Evolutionary conservation across 352 stramenopile genomes (phyloP).

Genomic region (Pythium sp.): DNA sequence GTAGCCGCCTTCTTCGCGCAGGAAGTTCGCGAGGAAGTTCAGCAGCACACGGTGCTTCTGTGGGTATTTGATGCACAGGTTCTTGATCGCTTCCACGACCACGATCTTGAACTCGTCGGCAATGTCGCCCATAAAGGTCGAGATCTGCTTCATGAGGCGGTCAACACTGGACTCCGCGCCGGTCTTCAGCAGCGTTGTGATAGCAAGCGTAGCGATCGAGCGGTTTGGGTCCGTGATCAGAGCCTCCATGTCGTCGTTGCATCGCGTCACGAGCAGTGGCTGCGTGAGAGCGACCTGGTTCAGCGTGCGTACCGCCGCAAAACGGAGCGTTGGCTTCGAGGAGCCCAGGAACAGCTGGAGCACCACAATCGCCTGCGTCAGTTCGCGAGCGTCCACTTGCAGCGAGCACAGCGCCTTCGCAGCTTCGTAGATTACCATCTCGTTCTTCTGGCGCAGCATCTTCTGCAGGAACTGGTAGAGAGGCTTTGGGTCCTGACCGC

Average conservation of each 20-base stretch:
- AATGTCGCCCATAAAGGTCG: conserved; percentile 98
- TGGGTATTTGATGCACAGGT: conserved; percentile 98
- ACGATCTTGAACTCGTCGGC: conserved; percentile 99
- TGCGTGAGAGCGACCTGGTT: conserved; percentile 91
- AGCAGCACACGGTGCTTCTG: conserved; percentile 97
- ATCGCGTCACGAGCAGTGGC: conserved; percentile 95
- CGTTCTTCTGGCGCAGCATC: conserved; percentile 96
- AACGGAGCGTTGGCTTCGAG: conserved; percentile 94
- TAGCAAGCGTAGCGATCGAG: conserved; percentile 98
- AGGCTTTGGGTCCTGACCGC: conserved; percentile 69
- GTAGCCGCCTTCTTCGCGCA: conserved; percentile 95
- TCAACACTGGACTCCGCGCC: conserved; percentile 96
- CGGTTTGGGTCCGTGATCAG: conserved; percentile 97
- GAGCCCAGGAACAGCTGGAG: conserved; percentile 95
- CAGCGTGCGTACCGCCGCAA: conserved; percentile 96
- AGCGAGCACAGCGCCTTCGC: conserved; percentile 95
- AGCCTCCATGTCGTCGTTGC: conserved; percentile 98
- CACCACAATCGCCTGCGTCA: conserved; percentile 96
- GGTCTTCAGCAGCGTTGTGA: conserved; percentile 99
- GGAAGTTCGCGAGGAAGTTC: conserved; percentile 97
- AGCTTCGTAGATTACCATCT: conserved; percentile 99
- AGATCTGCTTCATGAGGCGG: conserved; percentile 97
- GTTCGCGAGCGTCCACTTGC: conserved; percentile 94
- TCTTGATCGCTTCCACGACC: conserved; percentile 96
- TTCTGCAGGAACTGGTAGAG: conserved; percentile 93